Conservation (phyloP, 2,329 filamentous ascomycete genomes). For the Coniochaeta ligniaria region DNA sequence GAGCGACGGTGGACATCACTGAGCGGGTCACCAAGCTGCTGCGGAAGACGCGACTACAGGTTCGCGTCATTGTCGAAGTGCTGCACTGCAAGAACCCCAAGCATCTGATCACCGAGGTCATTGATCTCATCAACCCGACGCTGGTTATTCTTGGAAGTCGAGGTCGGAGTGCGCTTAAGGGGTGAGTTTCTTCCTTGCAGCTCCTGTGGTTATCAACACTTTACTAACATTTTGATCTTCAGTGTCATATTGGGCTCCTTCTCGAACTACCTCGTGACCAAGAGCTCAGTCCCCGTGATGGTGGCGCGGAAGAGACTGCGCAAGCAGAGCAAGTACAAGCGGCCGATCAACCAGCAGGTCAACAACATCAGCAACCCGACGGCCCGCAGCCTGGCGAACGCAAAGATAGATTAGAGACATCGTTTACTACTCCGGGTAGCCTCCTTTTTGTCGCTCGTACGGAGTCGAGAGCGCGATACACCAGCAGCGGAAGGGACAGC, state of each 20-base stretch:
- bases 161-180: constrained; percentile 86
- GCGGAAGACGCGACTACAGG: constrained; percentile 85
- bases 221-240: constrained; percentile 21
- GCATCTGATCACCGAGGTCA: constrained; percentile 94
- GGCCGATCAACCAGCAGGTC: constrained; percentile 62
- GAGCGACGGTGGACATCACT: constrained; percentile 77
- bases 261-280: constrained; percentile 94
- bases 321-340: constrained; percentile 78
- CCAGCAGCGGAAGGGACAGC: neutral
- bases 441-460: neutral
- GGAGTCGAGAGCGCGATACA: neutral
- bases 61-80: constrained; percentile 89
- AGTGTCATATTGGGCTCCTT: constrained; percentile 94
- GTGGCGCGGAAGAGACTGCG: constrained; percentile 84
- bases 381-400: constrained; percentile 58
- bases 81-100: constrained; percentile 98
- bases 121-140: constrained; percentile 86
- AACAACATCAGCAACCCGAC: constrained; percentile 74
- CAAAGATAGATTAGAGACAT: constrained; percentile 61
- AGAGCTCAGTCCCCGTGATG: constrained; percentile 96
- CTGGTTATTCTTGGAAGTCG: constrained; percentile 89
- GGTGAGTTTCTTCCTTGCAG: constrained; percentile 46
- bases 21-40: constrained; percentile 78
- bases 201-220: neutral
- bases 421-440: neutral